Evolutionary conservation across 495 filamentous ascomycete genomes (phyloP), one percentile per base, ranked within the genome.

Genomic region (Polyplosphaeria fusca): DNA sequence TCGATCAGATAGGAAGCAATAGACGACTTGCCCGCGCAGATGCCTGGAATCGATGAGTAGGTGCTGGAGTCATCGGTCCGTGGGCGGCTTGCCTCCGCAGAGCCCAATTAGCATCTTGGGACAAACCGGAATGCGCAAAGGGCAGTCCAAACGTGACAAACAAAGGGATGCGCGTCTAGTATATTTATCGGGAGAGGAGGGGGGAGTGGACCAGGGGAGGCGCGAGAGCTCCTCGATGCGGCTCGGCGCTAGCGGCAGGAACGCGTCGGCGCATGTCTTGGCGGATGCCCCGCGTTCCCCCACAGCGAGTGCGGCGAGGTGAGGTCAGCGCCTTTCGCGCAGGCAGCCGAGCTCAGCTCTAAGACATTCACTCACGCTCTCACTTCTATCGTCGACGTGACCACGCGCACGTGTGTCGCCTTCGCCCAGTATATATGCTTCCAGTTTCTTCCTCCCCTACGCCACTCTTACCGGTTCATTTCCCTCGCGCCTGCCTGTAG

Each of bases 1-100:
- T 86, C 73, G 54, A 88, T 80, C 12, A 98, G 79, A 66, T 91
- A 95, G 26, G 86, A 76, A 43, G 91, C 89, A 40, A 96, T 84
- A 12, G 89, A 86, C 63, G 82, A 81, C 72, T 95, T 96, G 55
- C 93, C 93, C 26, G 92, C 84, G 70, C 89, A 96, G 52, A 95
- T 89, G 52, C 86, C 91, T 94, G 66, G n/a, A 23, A 26, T 2
- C 20, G 3, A 24, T 55, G 5, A 58, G n/a, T n/a, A n/a, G n/a
- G n/a, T n/a, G n/a, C n/a, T n/a, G n/a, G n/a, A n/a, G n/a, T n/a
- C n/a, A n/a, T n/a, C n/a, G n/a, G n/a, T n/a, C n/a, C n/a, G n/a
- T n/a, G n/a, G 26, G 19, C 5, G 18, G 67, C 75, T 72, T 78
- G 90, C 91, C 85, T 71, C 93, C 92, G 70, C 90, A 96, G 52